These are phyloP conservation scores for Stereocaulon alpinum DNA, from an alignment of 495 filamentous ascomycete species.

Conservation along the genomic window DNA sequence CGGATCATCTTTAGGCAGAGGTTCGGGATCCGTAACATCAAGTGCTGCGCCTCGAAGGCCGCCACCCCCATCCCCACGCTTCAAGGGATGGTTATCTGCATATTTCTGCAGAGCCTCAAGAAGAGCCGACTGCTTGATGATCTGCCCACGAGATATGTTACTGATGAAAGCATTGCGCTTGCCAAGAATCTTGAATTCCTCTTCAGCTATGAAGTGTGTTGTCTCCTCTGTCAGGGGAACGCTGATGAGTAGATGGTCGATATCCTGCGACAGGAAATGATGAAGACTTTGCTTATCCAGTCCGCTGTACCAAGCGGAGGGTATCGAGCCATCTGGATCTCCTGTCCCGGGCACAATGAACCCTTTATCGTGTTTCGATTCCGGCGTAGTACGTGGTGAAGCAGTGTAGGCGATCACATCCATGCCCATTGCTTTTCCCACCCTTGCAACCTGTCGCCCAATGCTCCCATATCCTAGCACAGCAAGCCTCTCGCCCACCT, in stretches of 20 bases:
- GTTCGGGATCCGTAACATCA: conserved; percentile 84
- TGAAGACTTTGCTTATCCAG: conserved; percentile 47
- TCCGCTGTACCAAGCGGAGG: conserved; percentile 64
- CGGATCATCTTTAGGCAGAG: conserved; percentile 56
- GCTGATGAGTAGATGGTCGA: conserved; percentile 67
- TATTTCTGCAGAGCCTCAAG: conserved; percentile 46
- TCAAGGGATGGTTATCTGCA: conserved; percentile 16
- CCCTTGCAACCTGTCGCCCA: conserved; percentile 61
- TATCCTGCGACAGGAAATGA: conserved; percentile 54
- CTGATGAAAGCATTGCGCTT: conserved; percentile 49
- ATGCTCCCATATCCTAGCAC: conserved; percentile 83
- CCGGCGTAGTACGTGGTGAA: conserved; percentile 31
- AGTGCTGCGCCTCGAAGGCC: conserved; percentile 62
- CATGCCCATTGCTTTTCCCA: conserved; percentile 66
- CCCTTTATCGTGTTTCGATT: conserved; percentile 48
- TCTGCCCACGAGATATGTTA: conserved; percentile 65
- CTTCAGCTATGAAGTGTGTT: conserved; percentile 45
- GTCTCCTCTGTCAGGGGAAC: conserved; percentile 65
- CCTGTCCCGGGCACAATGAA: conserved; percentile 69
- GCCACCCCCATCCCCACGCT: conserved; percentile 24
- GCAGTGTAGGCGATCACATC: conserved; percentile 75
- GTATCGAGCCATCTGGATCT: conserved; percentile 63
- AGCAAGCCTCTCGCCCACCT: conserved; percentile 50
- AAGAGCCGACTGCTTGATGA: conserved; percentile 61
- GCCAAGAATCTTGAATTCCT: conserved; percentile 57